These are phyloP conservation scores for Apiotrichum porosum DNA, from an alignment of 1,284 basidiomycete species.

Conservation along the genomic window DNA sequence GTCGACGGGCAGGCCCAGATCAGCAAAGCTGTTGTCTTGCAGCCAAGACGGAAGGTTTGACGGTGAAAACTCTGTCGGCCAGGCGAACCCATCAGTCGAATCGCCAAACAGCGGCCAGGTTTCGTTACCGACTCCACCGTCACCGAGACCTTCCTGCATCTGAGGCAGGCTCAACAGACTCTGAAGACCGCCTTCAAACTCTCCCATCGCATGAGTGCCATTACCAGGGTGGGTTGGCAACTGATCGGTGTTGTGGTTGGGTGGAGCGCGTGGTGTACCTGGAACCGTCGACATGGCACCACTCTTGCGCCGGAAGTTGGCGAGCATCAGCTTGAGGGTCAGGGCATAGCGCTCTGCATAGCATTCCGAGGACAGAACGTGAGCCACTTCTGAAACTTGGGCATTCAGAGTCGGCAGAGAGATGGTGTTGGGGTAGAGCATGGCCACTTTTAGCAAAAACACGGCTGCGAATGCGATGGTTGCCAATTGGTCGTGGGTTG, in stretches of 20 bases:
- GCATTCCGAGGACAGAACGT: conserved; percentile 45
- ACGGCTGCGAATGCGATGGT: conserved; percentile 87
- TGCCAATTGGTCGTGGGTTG: conserved; percentile 86
- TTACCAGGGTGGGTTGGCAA: conserved; percentile 25
- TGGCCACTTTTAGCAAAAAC: conserved; percentile 73
- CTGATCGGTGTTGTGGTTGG: conserved; percentile 23
- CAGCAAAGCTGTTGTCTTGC: conserved; percentile 67
- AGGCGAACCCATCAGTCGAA: conserved; percentile 57
- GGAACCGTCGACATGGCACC: conserved; percentile 60
- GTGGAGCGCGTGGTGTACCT: conserved; percentile 52
- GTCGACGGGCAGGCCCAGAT: conserved; percentile 80
- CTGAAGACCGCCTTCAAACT: conserved; percentile 36
- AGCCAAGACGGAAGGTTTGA: conserved; percentile 45
- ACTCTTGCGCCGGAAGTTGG: conserved; percentile 77
- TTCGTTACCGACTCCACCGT: conserved; percentile 7
- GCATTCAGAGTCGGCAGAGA: conserved; percentile 33
- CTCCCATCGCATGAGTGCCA: conserved; percentile 9
- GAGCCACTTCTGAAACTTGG: conserved; percentile 43
- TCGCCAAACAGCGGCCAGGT: conserved; percentile 14
- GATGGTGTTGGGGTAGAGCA: conserved; percentile 41
- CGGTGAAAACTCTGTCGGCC: conserved; percentile 59
- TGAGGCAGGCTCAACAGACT: conserved; percentile 36
- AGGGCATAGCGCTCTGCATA: conserved; percentile 65
- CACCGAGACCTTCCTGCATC: conserved; percentile 16
- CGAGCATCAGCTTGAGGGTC: conserved; percentile 82